Evolutionary conservation across 2,329 filamentous ascomycete species (phyloP).

Genomic region (Elsinoe perseae): DNA sequence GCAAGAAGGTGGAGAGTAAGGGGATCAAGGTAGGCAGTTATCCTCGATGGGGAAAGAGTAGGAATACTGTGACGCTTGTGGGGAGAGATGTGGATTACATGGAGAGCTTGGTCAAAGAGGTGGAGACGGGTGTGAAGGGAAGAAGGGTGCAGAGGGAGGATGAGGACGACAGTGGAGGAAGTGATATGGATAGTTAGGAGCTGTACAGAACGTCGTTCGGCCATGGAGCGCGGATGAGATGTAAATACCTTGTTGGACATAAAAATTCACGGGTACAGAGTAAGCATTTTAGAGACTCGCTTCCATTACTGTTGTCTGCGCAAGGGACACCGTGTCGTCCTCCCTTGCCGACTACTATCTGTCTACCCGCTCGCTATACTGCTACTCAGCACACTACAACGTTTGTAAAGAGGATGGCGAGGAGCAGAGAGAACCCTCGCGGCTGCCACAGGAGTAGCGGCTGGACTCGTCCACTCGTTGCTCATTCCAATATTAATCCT

Average conservation of each 20-base stretch:
- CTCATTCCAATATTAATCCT: slow-evolving; percentile 12
- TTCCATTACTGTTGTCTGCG: slow-evolving; percentile 14
- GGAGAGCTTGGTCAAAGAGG: slow-evolving; percentile 69
- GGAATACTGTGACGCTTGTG: slow-evolving; percentile 86
- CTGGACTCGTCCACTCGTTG: not conserved
- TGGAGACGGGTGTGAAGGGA: slow-evolving; percentile 68
- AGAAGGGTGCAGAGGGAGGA: slow-evolving; percentile 62
- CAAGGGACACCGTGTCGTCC: not conserved
- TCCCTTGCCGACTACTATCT: slow-evolving; percentile 14
- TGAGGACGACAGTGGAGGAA: slow-evolving; percentile 41
- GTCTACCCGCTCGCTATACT: slow-evolving; percentile 10
- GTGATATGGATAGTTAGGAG: slow-evolving; percentile 31
- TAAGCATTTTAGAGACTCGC: not conserved
- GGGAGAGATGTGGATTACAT: slow-evolving; percentile 66
- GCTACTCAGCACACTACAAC: slow-evolving; percentile 10
- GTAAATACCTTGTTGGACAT: slow-evolving; percentile 3
- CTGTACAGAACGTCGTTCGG: not conserved
- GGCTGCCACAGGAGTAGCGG: not conserved
- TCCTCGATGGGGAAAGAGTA: slow-evolving; percentile 78
- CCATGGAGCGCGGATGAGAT: slow-evolving; percentile 2
- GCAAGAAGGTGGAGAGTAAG: slow-evolving; percentile 60
- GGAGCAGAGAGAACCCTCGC: not conserved
- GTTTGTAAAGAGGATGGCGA: not conserved
- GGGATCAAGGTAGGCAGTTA: slow-evolving; percentile 95
- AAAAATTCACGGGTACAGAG: not conserved